Evolutionary conservation across 345 rosid genomes (phyloP).

Genomic region (Heritiera fomes): DNA sequence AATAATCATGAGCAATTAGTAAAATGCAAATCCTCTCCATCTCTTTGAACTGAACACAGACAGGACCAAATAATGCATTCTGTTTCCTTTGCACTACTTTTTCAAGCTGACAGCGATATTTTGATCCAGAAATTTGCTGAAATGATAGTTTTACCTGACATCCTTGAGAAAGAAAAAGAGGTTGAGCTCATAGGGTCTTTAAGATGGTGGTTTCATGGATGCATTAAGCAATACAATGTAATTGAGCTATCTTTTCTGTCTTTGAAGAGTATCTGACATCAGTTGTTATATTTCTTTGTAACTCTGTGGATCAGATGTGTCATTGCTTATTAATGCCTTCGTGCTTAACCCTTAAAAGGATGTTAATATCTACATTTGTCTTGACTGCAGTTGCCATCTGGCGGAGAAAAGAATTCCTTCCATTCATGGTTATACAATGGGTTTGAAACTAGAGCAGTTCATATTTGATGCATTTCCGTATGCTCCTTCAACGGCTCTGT

Average conservation of each 20-base stretch:
- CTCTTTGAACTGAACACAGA: not conserved
- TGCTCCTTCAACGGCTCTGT: slow-evolving; percentile 95
- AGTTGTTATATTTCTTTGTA: not conserved
- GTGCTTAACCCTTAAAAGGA: not conserved
- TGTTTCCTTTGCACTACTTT: not conserved
- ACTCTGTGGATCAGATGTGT: not conserved
- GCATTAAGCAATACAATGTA: not conserved
- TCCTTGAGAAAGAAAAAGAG: not conserved
- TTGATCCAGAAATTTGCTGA: not conserved
- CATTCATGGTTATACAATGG: slow-evolving; percentile 72
- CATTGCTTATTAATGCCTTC: not conserved
- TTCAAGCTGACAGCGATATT: not conserved
- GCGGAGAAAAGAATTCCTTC: slow-evolving; percentile 95
- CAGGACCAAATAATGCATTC: not conserved
- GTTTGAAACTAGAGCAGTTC: slow-evolving; percentile 87
- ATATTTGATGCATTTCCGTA: slow-evolving; percentile 94
- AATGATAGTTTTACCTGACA: not conserved
- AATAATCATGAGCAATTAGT: not conserved
- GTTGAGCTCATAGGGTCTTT: not conserved
- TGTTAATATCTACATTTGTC: slow-evolving; percentile 23
- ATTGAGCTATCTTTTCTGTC: not conserved
- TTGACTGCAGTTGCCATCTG: slow-evolving; percentile 70
- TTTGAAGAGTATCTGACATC: not conserved
- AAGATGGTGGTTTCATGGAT: not conserved
- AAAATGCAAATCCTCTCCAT: not conserved